phyloP scores from a whole-genome alignment of 352 stramenopile genomes.

The Globisporangium recalcitrans region DNA sequence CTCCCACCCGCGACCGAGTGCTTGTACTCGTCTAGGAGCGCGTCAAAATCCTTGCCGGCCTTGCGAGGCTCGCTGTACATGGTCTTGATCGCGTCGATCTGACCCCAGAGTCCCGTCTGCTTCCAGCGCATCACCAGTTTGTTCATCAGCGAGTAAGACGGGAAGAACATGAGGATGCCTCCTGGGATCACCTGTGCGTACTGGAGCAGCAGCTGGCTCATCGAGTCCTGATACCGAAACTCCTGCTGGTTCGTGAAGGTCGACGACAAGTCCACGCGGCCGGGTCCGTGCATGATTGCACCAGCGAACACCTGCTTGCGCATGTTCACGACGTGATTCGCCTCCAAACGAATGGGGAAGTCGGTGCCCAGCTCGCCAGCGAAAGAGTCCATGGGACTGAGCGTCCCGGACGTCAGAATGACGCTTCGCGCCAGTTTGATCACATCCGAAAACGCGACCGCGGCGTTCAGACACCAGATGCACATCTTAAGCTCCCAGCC shows the following conservation, averaged over 20 bases:
- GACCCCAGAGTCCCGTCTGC: conserved; percentile 53
- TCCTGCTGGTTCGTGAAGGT: conserved; percentile 83
- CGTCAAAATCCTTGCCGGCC: conserved; percentile 80
- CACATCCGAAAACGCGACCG: conserved; percentile 80
- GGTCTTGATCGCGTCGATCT: conserved; percentile 57
- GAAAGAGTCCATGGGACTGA: conserved; percentile 88
- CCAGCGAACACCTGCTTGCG: conserved; percentile 81
- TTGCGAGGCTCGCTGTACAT: conserved; percentile 68
- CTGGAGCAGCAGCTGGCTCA: conserved; percentile 69
- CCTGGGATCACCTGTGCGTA: conserved; percentile 66
- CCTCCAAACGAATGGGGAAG: conserved; percentile 78
- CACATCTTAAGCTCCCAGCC: conserved; percentile 72
- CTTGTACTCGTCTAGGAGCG: conserved; percentile 73
- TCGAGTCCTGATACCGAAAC: conserved; percentile 73
- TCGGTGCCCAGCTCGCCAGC: conserved; percentile 71
- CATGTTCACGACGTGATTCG: conserved; percentile 87
- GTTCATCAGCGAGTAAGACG: conserved; percentile 77
- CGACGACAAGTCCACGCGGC: conserved; percentile 62
- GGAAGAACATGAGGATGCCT: conserved; percentile 84
- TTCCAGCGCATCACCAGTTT: conserved; percentile 66
- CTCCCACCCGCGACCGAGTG: conserved; percentile 27
- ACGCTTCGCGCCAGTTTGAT: conserved; percentile 57
- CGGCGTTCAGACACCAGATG: conserved; percentile 83
- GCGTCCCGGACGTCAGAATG: conserved; percentile 78
- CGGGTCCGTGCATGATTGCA: conserved; percentile 59